Conservation (phyloP, 768 basidiomycete genomes). For the Boletellus ananas region DNA sequence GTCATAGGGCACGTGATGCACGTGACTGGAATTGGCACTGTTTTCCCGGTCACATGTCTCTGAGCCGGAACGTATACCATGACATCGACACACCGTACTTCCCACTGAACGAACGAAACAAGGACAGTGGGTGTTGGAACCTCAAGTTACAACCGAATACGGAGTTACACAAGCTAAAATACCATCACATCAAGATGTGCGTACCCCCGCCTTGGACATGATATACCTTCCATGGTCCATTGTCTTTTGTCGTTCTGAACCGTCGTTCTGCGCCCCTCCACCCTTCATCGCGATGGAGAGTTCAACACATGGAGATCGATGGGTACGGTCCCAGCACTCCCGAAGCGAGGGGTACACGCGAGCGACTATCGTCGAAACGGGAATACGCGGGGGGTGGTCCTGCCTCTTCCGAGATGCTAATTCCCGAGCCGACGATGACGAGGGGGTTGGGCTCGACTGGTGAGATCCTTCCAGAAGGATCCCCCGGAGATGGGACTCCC, state of each 20-base stretch:
- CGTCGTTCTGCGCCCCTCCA: too few species aligned
- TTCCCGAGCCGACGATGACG: constrained; percentile 1
- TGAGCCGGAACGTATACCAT: too few species aligned
- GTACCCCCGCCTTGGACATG: too few species aligned
- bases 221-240: neutral
- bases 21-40: constrained; percentile 1
- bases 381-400: constrained; percentile 23
- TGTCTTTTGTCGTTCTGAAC: neutral
- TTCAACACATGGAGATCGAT: constrained; percentile 10
- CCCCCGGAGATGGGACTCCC: constrained; percentile 9
- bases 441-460: neutral
- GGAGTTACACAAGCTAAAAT: too few species aligned
- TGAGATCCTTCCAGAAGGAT: neutral
- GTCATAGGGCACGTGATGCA: constrained; percentile 17
- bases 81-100: too few species aligned
- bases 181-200: too few species aligned
- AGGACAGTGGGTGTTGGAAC: too few species aligned
- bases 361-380: constrained; percentile 20
- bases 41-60: too few species aligned
- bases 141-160: too few species aligned
- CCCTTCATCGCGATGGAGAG: constrained; percentile 1
- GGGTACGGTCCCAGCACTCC: constrained; percentile 23
- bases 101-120: too few species aligned
- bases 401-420: constrained; percentile 1
- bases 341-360: constrained; percentile 5